A percentile compares a stretch with the other conserved stretches of the same genome.
Conservation (phyloP, 345 rosid genomes). For the Noccaea bulbosa region DNA sequence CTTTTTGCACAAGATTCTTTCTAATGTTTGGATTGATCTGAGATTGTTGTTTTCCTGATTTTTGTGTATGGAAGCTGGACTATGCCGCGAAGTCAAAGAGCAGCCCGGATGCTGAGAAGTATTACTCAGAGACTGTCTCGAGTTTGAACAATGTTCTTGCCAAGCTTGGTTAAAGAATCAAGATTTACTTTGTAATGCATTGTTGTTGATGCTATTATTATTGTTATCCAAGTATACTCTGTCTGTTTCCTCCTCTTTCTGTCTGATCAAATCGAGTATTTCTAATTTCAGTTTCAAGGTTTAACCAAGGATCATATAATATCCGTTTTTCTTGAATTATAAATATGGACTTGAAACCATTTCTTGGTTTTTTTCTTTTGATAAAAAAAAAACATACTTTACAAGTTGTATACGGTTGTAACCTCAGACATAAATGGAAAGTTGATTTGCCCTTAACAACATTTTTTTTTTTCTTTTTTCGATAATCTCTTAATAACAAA, state of each 20-base stretch:
- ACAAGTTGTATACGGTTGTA: too few species aligned
- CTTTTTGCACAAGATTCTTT: not conserved
- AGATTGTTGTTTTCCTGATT: slow-evolving; percentile 5
- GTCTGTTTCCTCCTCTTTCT: slow-evolving; percentile 19
- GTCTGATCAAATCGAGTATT: slow-evolving; percentile 22
- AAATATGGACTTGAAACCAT: not conserved
- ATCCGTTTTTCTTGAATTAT: too few species aligned
- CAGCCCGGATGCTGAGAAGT: slow-evolving; percentile 88
- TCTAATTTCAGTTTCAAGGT: slow-evolving; percentile 18
- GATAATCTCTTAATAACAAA: too few species aligned
- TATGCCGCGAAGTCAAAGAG: slow-evolving; percentile 92
- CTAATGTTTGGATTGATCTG: slow-evolving; percentile 22
- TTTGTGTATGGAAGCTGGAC: slow-evolving; percentile 62
- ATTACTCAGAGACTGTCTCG: slow-evolving; percentile 79
- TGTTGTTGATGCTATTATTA: slow-evolving; percentile 7
- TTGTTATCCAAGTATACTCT: slow-evolving; percentile 39
- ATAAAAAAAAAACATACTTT: not conserved
- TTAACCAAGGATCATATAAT: not conserved
- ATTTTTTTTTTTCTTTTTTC: too few species aligned
- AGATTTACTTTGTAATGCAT: slow-evolving; percentile 22
- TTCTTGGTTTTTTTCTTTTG: not conserved
- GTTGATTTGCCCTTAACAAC: too few species aligned
- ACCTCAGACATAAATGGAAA: too few species aligned
- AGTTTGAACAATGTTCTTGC: slow-evolving; percentile 80
- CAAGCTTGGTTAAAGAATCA: slow-evolving; percentile 68